phyloP scores from a whole-genome alignment of 2,329 filamentous ascomycete species.

The Apiospora aurea region DNA sequence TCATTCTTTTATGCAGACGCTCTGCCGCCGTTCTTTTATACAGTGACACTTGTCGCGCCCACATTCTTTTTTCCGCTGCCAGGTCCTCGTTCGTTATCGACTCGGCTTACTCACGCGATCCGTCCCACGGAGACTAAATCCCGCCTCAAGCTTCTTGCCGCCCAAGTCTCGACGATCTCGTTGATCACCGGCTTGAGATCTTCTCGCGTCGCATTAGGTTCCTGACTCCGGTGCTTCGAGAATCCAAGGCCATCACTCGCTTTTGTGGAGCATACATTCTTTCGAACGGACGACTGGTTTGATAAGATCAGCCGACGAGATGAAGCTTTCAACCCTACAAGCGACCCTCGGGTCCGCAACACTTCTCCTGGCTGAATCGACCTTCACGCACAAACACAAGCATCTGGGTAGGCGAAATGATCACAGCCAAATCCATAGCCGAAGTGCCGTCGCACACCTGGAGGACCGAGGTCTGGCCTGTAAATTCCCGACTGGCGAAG shows the following conservation, averaged over 20 bases:
- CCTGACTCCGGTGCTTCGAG: not conserved
- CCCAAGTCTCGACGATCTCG: conserved; percentile 21
- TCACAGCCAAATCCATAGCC: conserved; percentile 44
- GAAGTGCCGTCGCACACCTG: conserved; percentile 36
- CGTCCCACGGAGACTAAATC: not conserved
- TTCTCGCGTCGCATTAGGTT: conserved; percentile 2
- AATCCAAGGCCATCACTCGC: not conserved
- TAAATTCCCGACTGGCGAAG: conserved; percentile 69
- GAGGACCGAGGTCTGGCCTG: conserved; percentile 66
- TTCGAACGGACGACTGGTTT: not conserved
- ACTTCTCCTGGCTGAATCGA: conserved; percentile 32
- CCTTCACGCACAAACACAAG: conserved; percentile 45
- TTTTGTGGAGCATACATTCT: not conserved
- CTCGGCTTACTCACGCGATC: not conserved
- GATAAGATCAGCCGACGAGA: conserved; percentile 4
- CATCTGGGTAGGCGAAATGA: conserved; percentile 44
- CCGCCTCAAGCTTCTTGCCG: not conserved
- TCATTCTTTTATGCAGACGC: conserved; percentile 1
- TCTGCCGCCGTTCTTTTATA: conserved; percentile 16
- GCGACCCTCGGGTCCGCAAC: conserved; percentile 12
- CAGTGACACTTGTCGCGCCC: not conserved
- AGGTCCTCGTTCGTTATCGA: not conserved
- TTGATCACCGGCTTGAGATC: conserved; percentile 14
- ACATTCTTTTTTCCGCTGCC: conserved; percentile 1
- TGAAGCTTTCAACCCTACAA: conserved; percentile 7